Evolutionary conservation across 768 basidiomycete species (phyloP), one percentile per base, ranked within the genome.

Genomic region (Lyophyllum atratum): DNA sequence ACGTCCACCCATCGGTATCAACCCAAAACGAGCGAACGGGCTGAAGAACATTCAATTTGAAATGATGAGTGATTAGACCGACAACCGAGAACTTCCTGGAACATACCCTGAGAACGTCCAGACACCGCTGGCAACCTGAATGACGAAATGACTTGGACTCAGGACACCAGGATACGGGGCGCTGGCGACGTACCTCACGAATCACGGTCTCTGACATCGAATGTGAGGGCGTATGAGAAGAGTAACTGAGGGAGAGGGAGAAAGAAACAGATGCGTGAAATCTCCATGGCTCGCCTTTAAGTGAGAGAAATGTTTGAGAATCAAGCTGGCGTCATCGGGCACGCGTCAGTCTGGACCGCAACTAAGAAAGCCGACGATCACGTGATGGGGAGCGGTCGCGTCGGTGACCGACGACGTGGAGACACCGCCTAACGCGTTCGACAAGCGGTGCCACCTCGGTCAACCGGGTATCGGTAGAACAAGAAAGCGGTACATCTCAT

Each of bases 1-100:
- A 46, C 93, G 77, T 17, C 91, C 91, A 0, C 93, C 92, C 34
- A 91, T 73, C 9, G 90, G 89, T 5, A 92, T 55, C 33, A 89
- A 24, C 7, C 83, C 81, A 58, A 79, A 80, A 52, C 89, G 81
- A n/a, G 79, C 68, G 64, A 89, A 90, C 2, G 86, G 85, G 26
- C 86, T 86, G 57, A 15, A 49, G 34, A 44, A 21, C 2, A 26
- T 33, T 5, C 11, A 19, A 11, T 22, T 33, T 28, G n/a, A 1
- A 10, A 44, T 11, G n/a, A 10, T n/a, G n/a, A n/a, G n/a, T n/a
- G n/a, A n/a, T 26, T 47, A 29, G 26, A 1, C 28, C 17, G 5
- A 40, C 17, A 5, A 19, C 5, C 17, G 5, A 15, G 4, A 31
- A n/a, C 5, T 19, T n/a, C 19, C 17, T 29, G 33, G 48, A 65